phyloP scores from a whole-genome alignment of 768 basidiomycete species.

The Termitomyces sp. region DNA sequence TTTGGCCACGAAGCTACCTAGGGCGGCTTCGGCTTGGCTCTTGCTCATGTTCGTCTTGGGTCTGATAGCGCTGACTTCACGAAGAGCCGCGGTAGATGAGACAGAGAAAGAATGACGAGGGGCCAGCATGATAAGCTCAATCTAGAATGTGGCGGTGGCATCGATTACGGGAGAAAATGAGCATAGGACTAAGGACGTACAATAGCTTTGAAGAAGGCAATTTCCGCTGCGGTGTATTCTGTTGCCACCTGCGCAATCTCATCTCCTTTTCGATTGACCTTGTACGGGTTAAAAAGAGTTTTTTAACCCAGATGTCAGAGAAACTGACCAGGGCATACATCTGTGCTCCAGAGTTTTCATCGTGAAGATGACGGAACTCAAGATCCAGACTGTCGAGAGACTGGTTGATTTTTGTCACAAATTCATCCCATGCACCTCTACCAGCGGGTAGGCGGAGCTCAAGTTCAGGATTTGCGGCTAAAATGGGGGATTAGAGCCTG shows the following conservation, averaged over 20 bases:
- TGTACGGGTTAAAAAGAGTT: background rate
- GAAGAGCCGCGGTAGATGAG: conserved; percentile 73
- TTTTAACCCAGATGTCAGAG: background rate
- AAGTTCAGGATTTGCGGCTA: conserved; percentile 55
- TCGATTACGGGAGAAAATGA: background rate
- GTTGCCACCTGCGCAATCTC: conserved; percentile 84
- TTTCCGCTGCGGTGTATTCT: conserved; percentile 76
- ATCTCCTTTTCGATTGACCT: conserved; percentile 84
- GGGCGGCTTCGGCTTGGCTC: conserved; percentile 67
- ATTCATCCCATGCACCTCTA: conserved; percentile 55
- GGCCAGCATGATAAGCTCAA: conserved; percentile 86
- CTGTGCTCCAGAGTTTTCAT: conserved; percentile 63
- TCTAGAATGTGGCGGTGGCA: conserved; percentile 39
- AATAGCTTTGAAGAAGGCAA: conserved; percentile 80
- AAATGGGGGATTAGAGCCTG: conserved; percentile 11
- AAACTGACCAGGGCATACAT: conserved; percentile 68
- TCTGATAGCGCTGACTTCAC: conserved; percentile 63
- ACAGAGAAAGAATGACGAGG: conserved; percentile 73
- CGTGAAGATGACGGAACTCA: conserved; percentile 61
- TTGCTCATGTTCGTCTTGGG: conserved; percentile 65
- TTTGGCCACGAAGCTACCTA: conserved; percentile 81
- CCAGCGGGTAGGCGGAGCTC: conserved; percentile 41
- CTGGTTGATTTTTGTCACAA: conserved; percentile 58
- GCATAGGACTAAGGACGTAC: conserved; percentile 40
- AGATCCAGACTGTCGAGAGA: conserved; percentile 70